These are phyloP conservation scores for Septoria linicola DNA, from an alignment of 2,329 filamentous ascomycete genomes.

Conservation along the genomic window DNA sequence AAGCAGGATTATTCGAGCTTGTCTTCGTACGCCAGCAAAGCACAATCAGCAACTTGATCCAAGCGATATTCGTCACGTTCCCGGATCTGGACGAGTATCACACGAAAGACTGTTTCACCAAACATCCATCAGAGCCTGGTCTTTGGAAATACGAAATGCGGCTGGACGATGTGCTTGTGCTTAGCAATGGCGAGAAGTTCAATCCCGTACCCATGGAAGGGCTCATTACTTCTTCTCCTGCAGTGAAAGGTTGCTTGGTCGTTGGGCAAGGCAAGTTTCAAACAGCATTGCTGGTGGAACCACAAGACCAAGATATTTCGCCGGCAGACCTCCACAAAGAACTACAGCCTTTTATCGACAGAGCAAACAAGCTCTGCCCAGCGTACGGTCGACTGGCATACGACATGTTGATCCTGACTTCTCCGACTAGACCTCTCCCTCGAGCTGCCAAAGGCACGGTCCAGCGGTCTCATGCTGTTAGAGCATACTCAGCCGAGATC, in stretches of 20 bases:
- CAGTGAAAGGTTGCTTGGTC: slow-evolving; percentile 51
- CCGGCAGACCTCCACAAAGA: slow-evolving; percentile 15
- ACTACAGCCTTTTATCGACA: slow-evolving; percentile 20
- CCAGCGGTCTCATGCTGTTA: slow-evolving; percentile 20
- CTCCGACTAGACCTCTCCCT: slow-evolving; percentile 16
- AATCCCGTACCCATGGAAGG: slow-evolving; percentile 45
- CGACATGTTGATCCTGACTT: slow-evolving; percentile 20
- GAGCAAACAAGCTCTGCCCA: slow-evolving; percentile 18
- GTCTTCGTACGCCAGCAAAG: slow-evolving; percentile 21
- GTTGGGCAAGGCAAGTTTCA: slow-evolving; percentile 36
- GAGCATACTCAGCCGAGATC: slow-evolving; percentile 20
- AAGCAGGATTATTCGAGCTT: slow-evolving; percentile 16
- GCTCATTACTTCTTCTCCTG: slow-evolving; percentile 39
- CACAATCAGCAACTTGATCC: slow-evolving; percentile 8
- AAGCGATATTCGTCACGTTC: slow-evolving; percentile 28
- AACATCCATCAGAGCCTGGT: slow-evolving; percentile 39
- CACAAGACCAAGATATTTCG: not conserved
- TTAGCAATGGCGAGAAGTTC: slow-evolving; percentile 48
- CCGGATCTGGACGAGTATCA: slow-evolving; percentile 39
- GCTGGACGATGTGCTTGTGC: slow-evolving; percentile 46
- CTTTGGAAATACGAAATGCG: slow-evolving; percentile 44
- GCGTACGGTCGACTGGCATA: slow-evolving; percentile 15
- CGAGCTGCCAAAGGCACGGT: slow-evolving; percentile 24
- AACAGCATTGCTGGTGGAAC: slow-evolving; percentile 18
- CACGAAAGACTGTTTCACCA: slow-evolving; percentile 43